These are phyloP conservation scores for Escallonia rubra DNA, from an alignment of 129 eudicot species.

Conservation along the genomic window DNA sequence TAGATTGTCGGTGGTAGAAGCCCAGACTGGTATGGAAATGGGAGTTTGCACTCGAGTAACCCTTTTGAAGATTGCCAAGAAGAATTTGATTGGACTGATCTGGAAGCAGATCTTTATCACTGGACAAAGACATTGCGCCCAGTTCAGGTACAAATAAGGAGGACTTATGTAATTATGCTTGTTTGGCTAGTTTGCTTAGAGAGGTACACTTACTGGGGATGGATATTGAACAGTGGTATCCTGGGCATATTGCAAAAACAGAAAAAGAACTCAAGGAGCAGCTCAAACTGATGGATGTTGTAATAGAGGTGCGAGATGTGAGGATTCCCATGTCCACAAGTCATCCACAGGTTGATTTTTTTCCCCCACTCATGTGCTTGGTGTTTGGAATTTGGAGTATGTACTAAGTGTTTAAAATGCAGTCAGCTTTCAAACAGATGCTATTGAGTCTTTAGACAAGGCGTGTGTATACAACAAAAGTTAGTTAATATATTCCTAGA, in stretches of 20 bases:
- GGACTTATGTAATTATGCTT: neutral
- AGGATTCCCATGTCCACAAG: constrained; percentile 94
- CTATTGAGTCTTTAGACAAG: too few relatives aligned
- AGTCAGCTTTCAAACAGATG: too few relatives aligned
- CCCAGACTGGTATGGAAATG: constrained; percentile 41
- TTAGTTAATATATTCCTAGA: too few relatives aligned
- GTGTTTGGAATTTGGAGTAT: neutral
- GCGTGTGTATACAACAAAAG: too few relatives aligned
- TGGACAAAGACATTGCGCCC: constrained; percentile 91
- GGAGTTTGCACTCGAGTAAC: constrained; percentile 24
- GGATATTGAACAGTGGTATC: constrained; percentile 73
- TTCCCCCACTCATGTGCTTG: constrained; percentile 1
- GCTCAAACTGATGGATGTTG: constrained; percentile 94
- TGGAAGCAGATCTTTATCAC: constrained; percentile 67
- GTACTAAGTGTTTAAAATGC: too few relatives aligned
- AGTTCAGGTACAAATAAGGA: constrained; percentile 71
- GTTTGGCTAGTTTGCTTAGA: too few relatives aligned
- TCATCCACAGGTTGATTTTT: constrained; percentile 73
- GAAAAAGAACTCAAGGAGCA: constrained; percentile 95
- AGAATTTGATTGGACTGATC: constrained; percentile 65
- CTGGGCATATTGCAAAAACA: constrained; percentile 97
- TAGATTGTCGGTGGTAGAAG: constrained; percentile 79
- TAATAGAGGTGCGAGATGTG: constrained; percentile 98
- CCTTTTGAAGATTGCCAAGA: constrained; percentile 23
- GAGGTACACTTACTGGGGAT: neutral